A percentile compares a stretch with the other conserved stretches of the same genome.
These are phyloP conservation scores for Cercospora sp. DNA, from an alignment of 2,329 filamentous ascomycete species.

Conservation along the genomic window DNA sequence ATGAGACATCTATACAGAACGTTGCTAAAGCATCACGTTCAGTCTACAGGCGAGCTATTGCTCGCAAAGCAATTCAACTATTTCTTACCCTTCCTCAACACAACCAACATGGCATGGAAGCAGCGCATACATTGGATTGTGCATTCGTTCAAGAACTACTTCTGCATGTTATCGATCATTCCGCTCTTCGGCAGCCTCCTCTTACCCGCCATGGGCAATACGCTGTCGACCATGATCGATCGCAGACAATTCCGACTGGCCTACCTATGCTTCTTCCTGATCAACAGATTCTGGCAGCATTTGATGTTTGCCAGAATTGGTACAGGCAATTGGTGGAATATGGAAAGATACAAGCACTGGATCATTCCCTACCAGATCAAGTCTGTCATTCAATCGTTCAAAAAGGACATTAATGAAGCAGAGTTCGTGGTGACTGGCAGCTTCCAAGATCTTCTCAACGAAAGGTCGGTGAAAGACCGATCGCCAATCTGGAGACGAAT, in stretches of 20 bases:
- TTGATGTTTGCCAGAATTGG: conserved; percentile 12
- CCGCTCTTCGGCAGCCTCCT: neutral
- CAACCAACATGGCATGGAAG: neutral
- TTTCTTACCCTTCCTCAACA: conserved; percentile 9
- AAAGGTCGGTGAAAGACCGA: conserved; percentile 5
- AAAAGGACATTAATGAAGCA: neutral
- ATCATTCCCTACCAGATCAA: conserved; percentile 10
- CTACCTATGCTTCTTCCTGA: conserved; percentile 3
- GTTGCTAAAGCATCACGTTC: neutral
- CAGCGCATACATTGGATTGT: conserved; percentile 3
- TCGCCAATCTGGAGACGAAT: neutral
- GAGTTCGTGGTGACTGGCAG: conserved; percentile 18
- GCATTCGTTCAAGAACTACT: conserved; percentile 11
- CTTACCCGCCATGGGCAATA: neutral
- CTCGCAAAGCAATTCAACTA: neutral
- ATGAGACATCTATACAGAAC: neutral
- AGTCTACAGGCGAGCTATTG: neutral
- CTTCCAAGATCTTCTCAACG: conserved; percentile 14
- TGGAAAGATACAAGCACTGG: conserved; percentile 16
- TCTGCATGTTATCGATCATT: neutral
- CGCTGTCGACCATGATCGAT: too few relatives aligned
- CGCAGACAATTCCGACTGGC: neutral
- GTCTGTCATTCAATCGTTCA: conserved; percentile 6
- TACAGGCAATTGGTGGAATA: conserved; percentile 6
- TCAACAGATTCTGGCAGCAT: conserved; percentile 7